These are phyloP conservation scores for Leccinum olivaceopallidum DNA, from an alignment of 768 basidiomycete genomes.

Conservation along the genomic window DNA sequence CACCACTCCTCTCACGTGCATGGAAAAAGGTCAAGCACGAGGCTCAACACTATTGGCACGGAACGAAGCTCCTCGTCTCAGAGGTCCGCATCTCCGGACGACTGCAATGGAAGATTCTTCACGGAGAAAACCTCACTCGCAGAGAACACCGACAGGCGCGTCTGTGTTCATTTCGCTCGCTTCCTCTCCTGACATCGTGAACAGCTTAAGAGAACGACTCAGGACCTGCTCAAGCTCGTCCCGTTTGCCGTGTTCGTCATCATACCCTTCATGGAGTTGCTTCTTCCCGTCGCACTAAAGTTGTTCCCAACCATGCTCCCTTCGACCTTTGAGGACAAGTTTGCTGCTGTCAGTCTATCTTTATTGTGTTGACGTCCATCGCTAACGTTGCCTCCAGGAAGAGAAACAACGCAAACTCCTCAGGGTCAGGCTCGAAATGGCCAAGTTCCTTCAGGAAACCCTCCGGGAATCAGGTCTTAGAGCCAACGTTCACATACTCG, in stretches of 20 bases:
- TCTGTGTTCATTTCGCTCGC: background rate
- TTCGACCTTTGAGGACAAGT: constrained; percentile 97
- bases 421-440: constrained; percentile 95
- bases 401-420: constrained; percentile 97
- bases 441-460: constrained; percentile 98
- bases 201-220: constrained; percentile 90
- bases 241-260: constrained; percentile 95
- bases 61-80: constrained; percentile 88
- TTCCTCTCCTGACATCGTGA: background rate
- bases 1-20: constrained; percentile 55
- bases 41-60: constrained; percentile 95
- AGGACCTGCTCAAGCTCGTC: constrained; percentile 88
- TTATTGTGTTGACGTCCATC: background rate
- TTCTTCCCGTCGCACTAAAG: constrained; percentile 94
- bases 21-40: constrained; percentile 98
- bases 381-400: constrained; percentile 50
- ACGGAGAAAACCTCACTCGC: constrained; percentile 88
- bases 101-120: constrained; percentile 89
- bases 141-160: constrained; percentile 90
- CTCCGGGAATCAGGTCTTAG: constrained; percentile 92
- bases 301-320: constrained; percentile 99
- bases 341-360: constrained; percentile 66
- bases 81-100: constrained; percentile 90
- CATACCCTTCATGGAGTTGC: constrained; percentile 97
- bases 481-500: constrained; percentile 90